Evolutionary conservation across 129 eudicot genomes (phyloP).

Genomic region (Gnaphalium uliginosum): DNA sequence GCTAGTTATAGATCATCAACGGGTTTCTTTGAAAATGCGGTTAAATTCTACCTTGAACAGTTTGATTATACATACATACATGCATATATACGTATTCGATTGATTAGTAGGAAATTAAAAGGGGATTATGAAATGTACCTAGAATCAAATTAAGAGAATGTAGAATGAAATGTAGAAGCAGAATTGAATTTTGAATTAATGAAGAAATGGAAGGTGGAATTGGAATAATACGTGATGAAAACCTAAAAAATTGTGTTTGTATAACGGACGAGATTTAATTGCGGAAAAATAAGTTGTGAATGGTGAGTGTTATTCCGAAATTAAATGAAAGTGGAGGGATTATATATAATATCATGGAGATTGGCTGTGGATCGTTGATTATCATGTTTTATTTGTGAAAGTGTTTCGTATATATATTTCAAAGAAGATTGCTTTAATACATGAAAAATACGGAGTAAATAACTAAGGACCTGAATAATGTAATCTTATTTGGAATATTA

Average conservation of each 20-base stretch:
- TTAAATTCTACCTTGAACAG: not conserved
- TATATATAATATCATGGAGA: not conserved
- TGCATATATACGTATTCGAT: too few species aligned
- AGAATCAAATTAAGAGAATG: constrained; percentile 1
- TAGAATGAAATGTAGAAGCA: constrained; percentile 19
- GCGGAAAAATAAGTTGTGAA: constrained; percentile 28
- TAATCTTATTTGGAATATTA: too few species aligned
- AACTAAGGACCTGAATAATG: too few species aligned
- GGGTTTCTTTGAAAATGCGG: not conserved
- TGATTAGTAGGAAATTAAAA: not conserved
- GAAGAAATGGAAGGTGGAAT: constrained; percentile 13
- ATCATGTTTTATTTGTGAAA: too few species aligned
- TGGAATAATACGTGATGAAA: constrained; percentile 19
- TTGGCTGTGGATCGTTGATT: constrained; percentile 24
- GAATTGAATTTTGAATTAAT: constrained; percentile 7
- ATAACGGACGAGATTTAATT: constrained; percentile 29
- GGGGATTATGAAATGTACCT: not conserved
- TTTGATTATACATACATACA: not conserved
- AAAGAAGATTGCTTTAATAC: too few species aligned
- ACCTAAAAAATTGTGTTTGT: constrained; percentile 21
- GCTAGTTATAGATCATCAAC: constrained; percentile 1
- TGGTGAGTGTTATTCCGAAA: constrained; percentile 7
- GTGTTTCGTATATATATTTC: too few species aligned
- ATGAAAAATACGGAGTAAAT: too few species aligned
- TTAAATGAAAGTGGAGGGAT: constrained; percentile 37